Conservation (phyloP, 192 early-diverging fungal genomes). For the Umbelopsis sp. region DNA sequence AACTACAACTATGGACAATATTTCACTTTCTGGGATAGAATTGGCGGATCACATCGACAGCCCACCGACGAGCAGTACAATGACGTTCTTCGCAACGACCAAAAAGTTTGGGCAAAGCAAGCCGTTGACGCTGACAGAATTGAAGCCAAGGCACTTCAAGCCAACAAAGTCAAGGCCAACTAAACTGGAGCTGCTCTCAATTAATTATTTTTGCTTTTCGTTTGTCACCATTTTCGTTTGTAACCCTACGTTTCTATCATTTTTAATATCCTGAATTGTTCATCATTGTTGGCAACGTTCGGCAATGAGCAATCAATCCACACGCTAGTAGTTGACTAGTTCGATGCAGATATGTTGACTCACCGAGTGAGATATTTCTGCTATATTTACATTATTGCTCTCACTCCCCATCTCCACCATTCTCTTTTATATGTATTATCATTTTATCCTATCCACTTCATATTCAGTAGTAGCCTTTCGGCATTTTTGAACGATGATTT, state of each 20-base stretch:
- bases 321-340: no score
- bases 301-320: no score
- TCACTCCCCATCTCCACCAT: background rate
- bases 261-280: no score
- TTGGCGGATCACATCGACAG: slow-evolving; percentile 70
- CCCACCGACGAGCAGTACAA: slow-evolving; percentile 71
- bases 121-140: slow-evolving; percentile 62
- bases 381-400: no score
- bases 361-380: no score
- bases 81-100: slow-evolving; percentile 59
- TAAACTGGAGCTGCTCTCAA: background rate
- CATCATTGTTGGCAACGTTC: no score
- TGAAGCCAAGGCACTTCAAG: slow-evolving; percentile 41
- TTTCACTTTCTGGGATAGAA: slow-evolving; percentile 91
- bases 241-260: background rate
- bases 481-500: background rate
- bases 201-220: background rate
- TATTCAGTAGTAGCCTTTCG: background rate
- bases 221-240: slow-evolving; percentile 6
- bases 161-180: slow-evolving; percentile 25
- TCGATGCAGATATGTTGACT: no score
- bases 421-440: background rate
- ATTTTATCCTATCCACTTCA: no score
- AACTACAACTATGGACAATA: slow-evolving; percentile 99
- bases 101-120: slow-evolving; percentile 66